A percentile compares a stretch with the other conserved stretches of the same genome.
Conservation (phyloP, 148 eudicot species). For the Tetragonia tetragonoides region DNA sequence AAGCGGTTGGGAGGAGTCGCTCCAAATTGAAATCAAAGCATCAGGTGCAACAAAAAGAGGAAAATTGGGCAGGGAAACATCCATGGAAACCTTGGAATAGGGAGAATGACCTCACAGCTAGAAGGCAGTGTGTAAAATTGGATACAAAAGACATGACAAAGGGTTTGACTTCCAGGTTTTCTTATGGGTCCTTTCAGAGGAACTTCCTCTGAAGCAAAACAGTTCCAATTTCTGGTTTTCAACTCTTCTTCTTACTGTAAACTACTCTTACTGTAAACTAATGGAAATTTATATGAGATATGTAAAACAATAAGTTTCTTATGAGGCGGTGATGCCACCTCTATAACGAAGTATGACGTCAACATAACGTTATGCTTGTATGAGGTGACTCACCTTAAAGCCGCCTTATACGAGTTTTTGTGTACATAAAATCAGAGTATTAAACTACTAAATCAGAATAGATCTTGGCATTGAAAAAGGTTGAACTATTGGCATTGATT, state of each 20-base stretch:
- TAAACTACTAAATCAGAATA: too few species aligned
- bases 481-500: too few species aligned
- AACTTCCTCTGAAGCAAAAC: slow-evolving; percentile 54
- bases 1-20: slow-evolving; percentile 45
- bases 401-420: too few species aligned
- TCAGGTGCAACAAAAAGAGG: slow-evolving; percentile 6
- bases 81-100: slow-evolving; percentile 99
- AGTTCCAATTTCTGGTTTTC: not conserved
- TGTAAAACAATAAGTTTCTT: too few species aligned
- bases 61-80: slow-evolving; percentile 77
- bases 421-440: too few species aligned
- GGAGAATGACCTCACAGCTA: slow-evolving; percentile 87
- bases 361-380: too few species aligned
- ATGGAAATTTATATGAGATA: too few species aligned
- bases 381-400: too few species aligned
- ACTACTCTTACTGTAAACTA: not conserved
- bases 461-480: too few species aligned
- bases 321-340: too few species aligned
- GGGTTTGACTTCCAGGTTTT: slow-evolving; percentile 75
- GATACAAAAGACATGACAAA: slow-evolving; percentile 54
- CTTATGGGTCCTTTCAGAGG: slow-evolving; percentile 81
- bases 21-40: slow-evolving; percentile 62
- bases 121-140: slow-evolving; percentile 65
- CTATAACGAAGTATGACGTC: too few species aligned
- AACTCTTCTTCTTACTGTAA: not conserved